Base-by-base conservation (phyloP, 2,329 filamentous ascomycete species). In the Thermothelomyces thermophilus region DNA sequence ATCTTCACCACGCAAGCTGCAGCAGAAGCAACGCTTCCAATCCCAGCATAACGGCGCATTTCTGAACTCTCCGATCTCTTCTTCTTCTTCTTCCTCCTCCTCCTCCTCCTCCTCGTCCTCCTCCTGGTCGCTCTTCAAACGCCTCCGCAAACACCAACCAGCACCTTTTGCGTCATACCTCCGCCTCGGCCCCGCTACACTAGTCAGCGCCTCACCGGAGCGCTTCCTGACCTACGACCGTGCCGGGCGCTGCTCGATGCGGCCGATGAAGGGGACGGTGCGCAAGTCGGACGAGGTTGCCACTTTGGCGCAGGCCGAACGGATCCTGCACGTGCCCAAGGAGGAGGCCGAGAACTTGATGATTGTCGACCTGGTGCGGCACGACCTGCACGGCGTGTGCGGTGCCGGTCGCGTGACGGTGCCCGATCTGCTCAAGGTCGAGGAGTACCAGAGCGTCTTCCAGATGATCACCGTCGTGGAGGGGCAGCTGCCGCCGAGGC, bases 181-280 rank as follows among this genome's bases (percentile, higher is more conserved):
- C 50, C 82, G 80, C 10, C 76, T 96, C 14, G 79, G 80, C 2
- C 67, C 70, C 28, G 78, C 80, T 3, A 90, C 87, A 1, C 75
- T 97, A 26, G 73, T 95, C 39, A 87, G 86, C 66, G 87, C 84
- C 60, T 95, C 88, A 3, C 91, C 91, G 0, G 91, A 97, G 68
- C 86, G 90, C 2, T 97, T 95, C 63, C 77, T 97, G 14, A 80
- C 79, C 41, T 70, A 73, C 59, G 63, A 68, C 46, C 54, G 62
- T 1, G 68, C 66, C 1, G 83, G 84, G 0, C 67, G 72, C 36
- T 87, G 84, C 64, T 82, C 86, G 54, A 93, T 96, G 76, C 82
- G 90, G 7, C 91, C 91, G 0, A 97, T 97, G 81, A 97, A 97
- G 71, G 91, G 91, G 41, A 97, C 91, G 0, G 89, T 96, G n/a